phyloP scores from a whole-genome alignment of 2,329 filamentous ascomycete genomes.

The Aspergillus unguis region DNA sequence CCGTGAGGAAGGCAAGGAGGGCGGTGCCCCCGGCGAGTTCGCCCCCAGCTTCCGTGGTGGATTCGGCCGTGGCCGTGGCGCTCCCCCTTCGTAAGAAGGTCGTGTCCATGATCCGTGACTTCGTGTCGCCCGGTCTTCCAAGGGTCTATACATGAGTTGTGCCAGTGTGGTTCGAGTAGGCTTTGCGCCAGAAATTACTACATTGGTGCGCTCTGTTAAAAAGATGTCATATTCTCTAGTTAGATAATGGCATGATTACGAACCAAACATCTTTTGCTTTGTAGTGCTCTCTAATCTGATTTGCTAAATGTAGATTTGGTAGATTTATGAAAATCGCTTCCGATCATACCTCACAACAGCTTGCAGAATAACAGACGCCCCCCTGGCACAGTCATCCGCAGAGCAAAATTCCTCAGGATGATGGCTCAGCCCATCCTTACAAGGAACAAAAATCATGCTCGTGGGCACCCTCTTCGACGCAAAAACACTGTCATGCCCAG shows the following conservation, averaged over 20 bases:
- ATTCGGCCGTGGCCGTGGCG: conserved; percentile 82
- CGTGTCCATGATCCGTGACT: conserved; percentile 9
- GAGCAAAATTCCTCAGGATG: conserved; percentile 62
- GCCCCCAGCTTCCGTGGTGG: conserved; percentile 90
- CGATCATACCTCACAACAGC: conserved; percentile 36
- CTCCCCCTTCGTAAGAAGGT: conserved; percentile 53
- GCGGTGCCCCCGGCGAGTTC: conserved; percentile 86
- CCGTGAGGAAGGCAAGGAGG: conserved; percentile 87
- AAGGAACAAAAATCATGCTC: conserved; percentile 66
- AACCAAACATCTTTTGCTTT: conserved; percentile 10
- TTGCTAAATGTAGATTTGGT: neutral
- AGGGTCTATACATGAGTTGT: conserved; percentile 23
- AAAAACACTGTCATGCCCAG: conserved; percentile 65
- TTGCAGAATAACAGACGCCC: conserved; percentile 44
- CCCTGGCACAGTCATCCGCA: conserved; percentile 57
- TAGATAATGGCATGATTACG: conserved; percentile 32
- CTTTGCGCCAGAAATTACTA: conserved; percentile 26
- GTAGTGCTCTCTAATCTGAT: neutral
- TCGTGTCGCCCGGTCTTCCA: conserved; percentile 31
- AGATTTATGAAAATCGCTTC: conserved; percentile 39
- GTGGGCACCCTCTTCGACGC: conserved; percentile 59
- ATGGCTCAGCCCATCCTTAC: conserved; percentile 61
- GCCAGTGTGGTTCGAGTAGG: conserved; percentile 30
- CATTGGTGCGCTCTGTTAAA: conserved; percentile 22
- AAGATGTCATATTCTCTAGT: conserved; percentile 27